Evolutionary conservation across 2,329 filamentous ascomycete species (phyloP).

Genomic region (Amesomyces nigricolor): DNA sequence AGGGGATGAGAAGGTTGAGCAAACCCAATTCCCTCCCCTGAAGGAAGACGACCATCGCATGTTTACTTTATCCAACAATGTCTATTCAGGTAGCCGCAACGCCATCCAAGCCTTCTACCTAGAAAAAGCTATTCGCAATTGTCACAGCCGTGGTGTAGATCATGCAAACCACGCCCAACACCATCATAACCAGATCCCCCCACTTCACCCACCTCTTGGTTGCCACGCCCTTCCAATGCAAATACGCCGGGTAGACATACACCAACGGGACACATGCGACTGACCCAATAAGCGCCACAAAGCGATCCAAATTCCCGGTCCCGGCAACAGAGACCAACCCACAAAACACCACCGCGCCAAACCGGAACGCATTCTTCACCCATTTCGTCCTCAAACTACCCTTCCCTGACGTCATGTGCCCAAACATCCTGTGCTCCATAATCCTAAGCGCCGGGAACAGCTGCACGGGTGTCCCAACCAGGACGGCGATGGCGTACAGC

Average conservation of each 20-base stretch:
- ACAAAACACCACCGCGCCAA: constrained; percentile 51
- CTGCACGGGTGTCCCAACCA: constrained; percentile 70
- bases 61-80: too few relatives aligned
- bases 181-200: constrained; percentile 58
- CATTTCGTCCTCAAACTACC: constrained; percentile 61
- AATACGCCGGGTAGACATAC: constrained; percentile 67
- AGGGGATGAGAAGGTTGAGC: too few relatives aligned
- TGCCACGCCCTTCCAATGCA: constrained; percentile 65
- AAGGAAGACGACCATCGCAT: too few relatives aligned
- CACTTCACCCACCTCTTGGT: constrained; percentile 48
- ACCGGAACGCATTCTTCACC: constrained; percentile 67
- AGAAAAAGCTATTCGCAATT: constrained; percentile 38
- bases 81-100: too few relatives aligned
- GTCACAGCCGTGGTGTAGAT: constrained; percentile 65
- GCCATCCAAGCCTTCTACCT: background rate
- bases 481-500: constrained; percentile 65
- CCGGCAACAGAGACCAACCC: constrained; percentile 57
- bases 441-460: constrained; percentile 69
- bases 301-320: constrained; percentile 65
- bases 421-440: constrained; percentile 62
- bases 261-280: constrained; percentile 71
- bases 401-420: constrained; percentile 58
- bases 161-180: constrained; percentile 61
- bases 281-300: constrained; percentile 67
- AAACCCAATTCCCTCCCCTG: too few relatives aligned